These are phyloP conservation scores for Caryopteris hybrid DNA, from an alignment of 305 asterid species.

Conservation along the genomic window DNA sequence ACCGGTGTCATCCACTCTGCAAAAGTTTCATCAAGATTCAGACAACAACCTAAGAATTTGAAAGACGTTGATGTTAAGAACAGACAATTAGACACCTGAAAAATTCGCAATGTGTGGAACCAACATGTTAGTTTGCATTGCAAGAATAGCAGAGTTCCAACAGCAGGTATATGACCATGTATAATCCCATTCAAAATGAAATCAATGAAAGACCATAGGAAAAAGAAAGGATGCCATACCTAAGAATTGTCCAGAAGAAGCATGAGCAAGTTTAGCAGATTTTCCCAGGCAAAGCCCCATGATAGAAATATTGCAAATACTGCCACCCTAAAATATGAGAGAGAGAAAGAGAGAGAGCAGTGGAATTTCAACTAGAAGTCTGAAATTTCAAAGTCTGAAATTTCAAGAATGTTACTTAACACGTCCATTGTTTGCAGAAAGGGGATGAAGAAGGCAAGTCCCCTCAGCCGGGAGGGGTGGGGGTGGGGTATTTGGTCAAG, in stretches of 20 bases:
- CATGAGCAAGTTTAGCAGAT: slow-evolving; percentile 64
- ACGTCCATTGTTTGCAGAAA: background rate
- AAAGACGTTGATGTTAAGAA: background rate
- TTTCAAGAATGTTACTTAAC: background rate
- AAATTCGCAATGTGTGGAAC: background rate
- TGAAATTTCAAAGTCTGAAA: background rate
- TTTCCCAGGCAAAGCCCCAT: slow-evolving; percentile 76
- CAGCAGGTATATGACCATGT: too few species aligned
- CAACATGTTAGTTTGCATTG: background rate
- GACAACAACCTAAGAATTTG: background rate
- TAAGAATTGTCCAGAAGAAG: slow-evolving; percentile 66
- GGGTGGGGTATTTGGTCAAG: slow-evolving; percentile 33
- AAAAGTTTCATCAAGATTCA: background rate
- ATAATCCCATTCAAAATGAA: too few species aligned
- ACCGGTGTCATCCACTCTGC: background rate
- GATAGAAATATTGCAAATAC: background rate
- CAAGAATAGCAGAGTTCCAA: too few species aligned
- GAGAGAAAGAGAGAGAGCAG: too few species aligned
- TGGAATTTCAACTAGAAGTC: too few species aligned
- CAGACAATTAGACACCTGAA: background rate
- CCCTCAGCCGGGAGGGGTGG: background rate
- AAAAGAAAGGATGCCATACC: slow-evolving; percentile 28
- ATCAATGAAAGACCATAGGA: background rate
- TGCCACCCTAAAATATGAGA: too few species aligned
- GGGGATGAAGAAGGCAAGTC: background rate